A percentile compares a stretch with the other conserved stretches of the same genome.
These are phyloP conservation scores for Holtermanniella nyarrowii DNA, from an alignment of 768 basidiomycete species.

Conservation along the genomic window DNA sequence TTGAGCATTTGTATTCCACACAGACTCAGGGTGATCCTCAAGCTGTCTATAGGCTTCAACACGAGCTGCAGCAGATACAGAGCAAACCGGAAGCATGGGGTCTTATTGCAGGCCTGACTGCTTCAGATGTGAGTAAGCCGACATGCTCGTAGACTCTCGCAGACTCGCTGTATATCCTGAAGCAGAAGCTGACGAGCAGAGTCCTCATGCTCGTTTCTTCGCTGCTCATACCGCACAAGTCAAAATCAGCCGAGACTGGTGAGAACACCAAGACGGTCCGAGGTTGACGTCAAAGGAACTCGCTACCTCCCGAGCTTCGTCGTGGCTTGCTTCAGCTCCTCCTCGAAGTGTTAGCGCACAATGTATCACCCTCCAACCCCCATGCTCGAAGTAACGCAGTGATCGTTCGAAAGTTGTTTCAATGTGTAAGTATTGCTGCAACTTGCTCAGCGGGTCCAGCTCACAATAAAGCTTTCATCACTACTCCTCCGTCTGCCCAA, in stretches of 20 bases:
- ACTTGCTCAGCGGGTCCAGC: conserved; percentile 27
- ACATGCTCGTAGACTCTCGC: not conserved
- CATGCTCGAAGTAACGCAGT: conserved; percentile 53
- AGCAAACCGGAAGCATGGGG: conserved; percentile 35
- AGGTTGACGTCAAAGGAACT: conserved; percentile 49
- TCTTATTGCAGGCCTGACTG: conserved; percentile 29
- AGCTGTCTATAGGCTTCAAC: conserved; percentile 28
- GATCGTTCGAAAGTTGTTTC: conserved; percentile 76
- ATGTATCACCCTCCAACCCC: conserved; percentile 36
- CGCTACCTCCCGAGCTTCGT: conserved; percentile 56
- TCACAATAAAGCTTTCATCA: conserved; percentile 63
- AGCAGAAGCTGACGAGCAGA: conserved; percentile 32
- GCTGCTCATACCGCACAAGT: conserved; percentile 88
- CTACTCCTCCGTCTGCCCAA: conserved; percentile 52
- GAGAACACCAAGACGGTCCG: conserved; percentile 5
- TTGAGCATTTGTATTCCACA: conserved; percentile 29
- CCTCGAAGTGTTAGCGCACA: conserved; percentile 58
- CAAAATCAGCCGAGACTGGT: conserved; percentile 91
- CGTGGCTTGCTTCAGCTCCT: conserved; percentile 55
- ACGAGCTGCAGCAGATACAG: conserved; percentile 31
- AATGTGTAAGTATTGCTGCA: conserved; percentile 53
- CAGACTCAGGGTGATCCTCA: conserved; percentile 22
- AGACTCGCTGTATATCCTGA: not conserved
- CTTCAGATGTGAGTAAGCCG: conserved; percentile 23
- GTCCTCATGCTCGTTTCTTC: conserved; percentile 84